A percentile compares a stretch with the other conserved stretches of the same genome.
Evolutionary conservation across 306 rosid genomes (phyloP).

Genomic region (Comarum palustre): DNA sequence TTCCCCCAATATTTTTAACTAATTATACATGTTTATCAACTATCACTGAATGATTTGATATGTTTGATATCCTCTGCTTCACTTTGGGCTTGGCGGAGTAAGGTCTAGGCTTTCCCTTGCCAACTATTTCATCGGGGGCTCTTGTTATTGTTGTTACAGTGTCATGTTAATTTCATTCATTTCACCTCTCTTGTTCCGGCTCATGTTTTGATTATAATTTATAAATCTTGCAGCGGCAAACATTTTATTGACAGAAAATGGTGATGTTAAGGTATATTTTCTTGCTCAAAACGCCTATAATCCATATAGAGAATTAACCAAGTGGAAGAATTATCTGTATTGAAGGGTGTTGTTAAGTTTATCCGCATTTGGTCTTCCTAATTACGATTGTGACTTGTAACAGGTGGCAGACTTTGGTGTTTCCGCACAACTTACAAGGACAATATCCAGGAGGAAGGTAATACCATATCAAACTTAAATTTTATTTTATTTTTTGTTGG

Average conservation of each 20-base stretch:
- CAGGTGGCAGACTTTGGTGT: constrained; percentile 99
- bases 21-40: not conserved
- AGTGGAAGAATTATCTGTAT: constrained; percentile 8
- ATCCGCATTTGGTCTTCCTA: constrained; percentile 25
- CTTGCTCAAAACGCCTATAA: constrained; percentile 17
- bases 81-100: not conserved
- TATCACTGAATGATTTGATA: not conserved
- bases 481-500: constrained; percentile 11
- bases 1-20: not conserved
- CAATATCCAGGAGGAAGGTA: constrained; percentile 98
- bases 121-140: too few species aligned
- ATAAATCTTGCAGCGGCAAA: constrained; percentile 86
- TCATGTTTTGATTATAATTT: constrained; percentile 31
- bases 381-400: constrained; percentile 34
- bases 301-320: not conserved
- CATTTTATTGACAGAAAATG: constrained; percentile 81
- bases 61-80: not conserved
- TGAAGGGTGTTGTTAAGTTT: constrained; percentile 29
- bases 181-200: constrained; percentile 21
- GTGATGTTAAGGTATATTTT: constrained; percentile 87
- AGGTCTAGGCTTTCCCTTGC: too few species aligned
- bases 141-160: not conserved
- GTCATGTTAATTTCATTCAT: not conserved
- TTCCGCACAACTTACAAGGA: constrained; percentile 96
- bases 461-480: constrained; percentile 17